A percentile compares a stretch with the other conserved stretches of the same genome.
phyloP scores from a whole-genome alignment of 176 grass and related monocot species.

The Bonia amplexicaulis region DNA sequence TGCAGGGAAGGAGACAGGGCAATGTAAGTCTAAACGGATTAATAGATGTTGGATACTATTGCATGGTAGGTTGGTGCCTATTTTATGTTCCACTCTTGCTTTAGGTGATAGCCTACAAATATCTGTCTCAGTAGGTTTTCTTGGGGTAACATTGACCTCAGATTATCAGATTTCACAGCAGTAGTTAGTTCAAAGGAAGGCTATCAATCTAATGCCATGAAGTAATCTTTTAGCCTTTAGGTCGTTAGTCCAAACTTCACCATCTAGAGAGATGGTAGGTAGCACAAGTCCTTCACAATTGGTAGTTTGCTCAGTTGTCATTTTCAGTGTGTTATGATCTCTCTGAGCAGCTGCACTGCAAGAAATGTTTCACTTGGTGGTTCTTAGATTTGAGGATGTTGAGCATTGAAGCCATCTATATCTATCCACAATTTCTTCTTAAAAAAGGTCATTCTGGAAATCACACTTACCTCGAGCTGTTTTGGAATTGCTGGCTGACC shows the following conservation, averaged over 20 bases:
- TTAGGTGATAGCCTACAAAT: background rate
- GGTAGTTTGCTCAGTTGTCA: background rate
- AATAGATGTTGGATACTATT: background rate
- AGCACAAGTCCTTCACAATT: background rate
- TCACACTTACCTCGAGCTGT: background rate
- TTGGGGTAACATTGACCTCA: background rate
- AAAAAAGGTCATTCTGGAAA: background rate
- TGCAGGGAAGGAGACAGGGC: background rate
- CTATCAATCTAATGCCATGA: background rate
- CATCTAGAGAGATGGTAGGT: constrained; percentile 11
- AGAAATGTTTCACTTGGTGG: no score
- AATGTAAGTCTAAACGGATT: background rate
- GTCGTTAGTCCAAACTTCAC: background rate
- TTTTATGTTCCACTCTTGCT: background rate
- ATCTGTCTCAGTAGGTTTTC: background rate
- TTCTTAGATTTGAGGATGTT: no score
- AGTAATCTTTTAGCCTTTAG: background rate
- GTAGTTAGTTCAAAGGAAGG: background rate
- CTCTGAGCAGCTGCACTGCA: background rate
- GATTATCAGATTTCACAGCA: background rate
- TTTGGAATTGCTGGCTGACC: background rate
- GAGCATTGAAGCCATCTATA: no score
- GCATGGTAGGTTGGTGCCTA: background rate
- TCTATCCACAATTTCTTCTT: background rate
- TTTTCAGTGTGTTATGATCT: constrained; percentile 19